Percentiles rank a stretch among this genome's conserved stretches.
These are phyloP conservation scores for Saccharomyces pastorianus DNA, from an alignment of 1,139 yeast species.

Conservation along the genomic window DNA sequence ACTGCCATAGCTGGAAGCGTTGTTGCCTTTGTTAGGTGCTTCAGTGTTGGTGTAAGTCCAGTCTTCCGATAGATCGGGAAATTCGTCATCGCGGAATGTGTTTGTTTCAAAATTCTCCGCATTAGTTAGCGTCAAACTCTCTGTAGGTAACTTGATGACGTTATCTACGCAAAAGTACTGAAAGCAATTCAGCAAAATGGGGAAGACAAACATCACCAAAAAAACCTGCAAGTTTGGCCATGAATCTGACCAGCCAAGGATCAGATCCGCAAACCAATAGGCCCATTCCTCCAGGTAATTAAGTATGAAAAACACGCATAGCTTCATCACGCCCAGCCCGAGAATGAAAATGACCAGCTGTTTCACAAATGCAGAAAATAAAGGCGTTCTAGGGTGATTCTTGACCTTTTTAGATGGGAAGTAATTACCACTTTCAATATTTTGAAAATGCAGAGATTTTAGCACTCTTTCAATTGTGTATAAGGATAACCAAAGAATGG, in stretches of 20 bases:
- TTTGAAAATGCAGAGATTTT: conserved; percentile 40
- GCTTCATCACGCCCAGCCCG: conserved; percentile 51
- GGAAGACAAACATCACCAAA: conserved; percentile 77
- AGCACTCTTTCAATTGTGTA: conserved; percentile 42
- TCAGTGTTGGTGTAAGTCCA: not conserved
- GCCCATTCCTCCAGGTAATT: conserved; percentile 41
- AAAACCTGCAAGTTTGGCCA: conserved; percentile 78
- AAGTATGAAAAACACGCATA: conserved; percentile 48
- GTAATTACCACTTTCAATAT: conserved; percentile 78
- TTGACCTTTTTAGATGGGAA: conserved; percentile 10
- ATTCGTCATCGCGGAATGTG: conserved; percentile 4
- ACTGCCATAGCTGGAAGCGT: not conserved
- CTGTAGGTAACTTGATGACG: conserved; percentile 56
- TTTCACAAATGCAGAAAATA: conserved; percentile 54
- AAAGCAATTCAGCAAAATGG: conserved; percentile 71
- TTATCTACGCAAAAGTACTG: conserved; percentile 84
- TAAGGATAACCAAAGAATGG: conserved; percentile 56
- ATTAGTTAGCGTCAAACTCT: conserved; percentile 7
- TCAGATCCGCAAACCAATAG: conserved; percentile 45
- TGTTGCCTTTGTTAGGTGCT: not conserved
- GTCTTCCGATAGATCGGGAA: not conserved
- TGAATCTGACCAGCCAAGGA: conserved; percentile 68
- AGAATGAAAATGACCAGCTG: conserved; percentile 63
- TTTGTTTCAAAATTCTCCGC: conserved; percentile 23
- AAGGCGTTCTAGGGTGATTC: not conserved